These are phyloP conservation scores for Skeletonema marinoi DNA, from an alignment of 108 stramenopile genomes.

Conservation along the genomic window DNA sequence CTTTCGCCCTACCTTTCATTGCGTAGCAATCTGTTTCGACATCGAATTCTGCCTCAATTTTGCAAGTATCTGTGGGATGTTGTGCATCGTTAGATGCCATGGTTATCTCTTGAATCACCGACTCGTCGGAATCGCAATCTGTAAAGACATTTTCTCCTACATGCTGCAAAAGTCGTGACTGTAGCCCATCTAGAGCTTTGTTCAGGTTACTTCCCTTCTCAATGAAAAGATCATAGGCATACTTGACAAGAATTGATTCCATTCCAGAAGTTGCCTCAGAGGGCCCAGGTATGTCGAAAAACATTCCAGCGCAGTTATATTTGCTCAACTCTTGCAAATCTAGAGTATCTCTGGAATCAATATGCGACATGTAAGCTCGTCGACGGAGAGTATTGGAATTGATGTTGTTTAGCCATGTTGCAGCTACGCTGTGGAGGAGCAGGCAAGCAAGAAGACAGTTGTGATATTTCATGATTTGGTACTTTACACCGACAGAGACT, in stretches of 20 bases:
- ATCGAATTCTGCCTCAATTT: conserved; percentile 10
- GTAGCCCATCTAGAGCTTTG: conserved; percentile 12
- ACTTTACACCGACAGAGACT: too few relatives aligned
- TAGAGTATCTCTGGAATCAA: conserved; percentile 15
- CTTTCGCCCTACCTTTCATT: conserved; percentile 20
- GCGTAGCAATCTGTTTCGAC: conserved; percentile 21
- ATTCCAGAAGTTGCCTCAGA: background rate
- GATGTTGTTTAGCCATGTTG: background rate
- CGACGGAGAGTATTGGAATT: background rate
- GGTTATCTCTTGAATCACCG: conserved; percentile 20
- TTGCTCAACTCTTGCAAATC: conserved; percentile 5
- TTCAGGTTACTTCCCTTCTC: conserved; percentile 13
- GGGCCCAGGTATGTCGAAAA: conserved; percentile 2
- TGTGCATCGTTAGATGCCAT: conserved; percentile 15
- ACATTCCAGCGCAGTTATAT: conserved; percentile 31
- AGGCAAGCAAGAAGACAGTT: background rate
- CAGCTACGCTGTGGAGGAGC: background rate
- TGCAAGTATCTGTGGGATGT: conserved; percentile 12
- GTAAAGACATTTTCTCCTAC: conserved; percentile 19
- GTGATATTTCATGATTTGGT: background rate
- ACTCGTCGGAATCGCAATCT: conserved; percentile 13
- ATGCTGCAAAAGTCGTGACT: conserved; percentile 8
- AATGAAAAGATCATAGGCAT: conserved; percentile 26
- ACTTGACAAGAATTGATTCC: conserved; percentile 22
- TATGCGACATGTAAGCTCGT: background rate